phyloP scores from a whole-genome alignment of 129 eudicot genomes.

The Mikania micrantha region DNA sequence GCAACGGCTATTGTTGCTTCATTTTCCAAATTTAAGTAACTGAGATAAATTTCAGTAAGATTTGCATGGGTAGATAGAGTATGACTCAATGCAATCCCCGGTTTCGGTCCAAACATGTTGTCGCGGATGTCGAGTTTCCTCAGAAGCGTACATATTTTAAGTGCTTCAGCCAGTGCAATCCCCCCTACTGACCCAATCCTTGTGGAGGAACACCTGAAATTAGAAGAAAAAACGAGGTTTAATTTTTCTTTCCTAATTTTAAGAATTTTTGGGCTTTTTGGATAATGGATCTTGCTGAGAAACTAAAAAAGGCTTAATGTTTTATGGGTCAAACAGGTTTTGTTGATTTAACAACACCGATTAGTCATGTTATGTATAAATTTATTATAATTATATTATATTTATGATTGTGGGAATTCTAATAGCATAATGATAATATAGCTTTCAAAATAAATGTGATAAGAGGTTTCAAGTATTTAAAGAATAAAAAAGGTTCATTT shows the following conservation, averaged over 20 bases:
- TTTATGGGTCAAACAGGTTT: no score
- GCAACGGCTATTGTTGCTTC: slow-evolving; percentile 56
- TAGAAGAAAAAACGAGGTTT: not conserved
- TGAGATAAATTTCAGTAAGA: slow-evolving; percentile 58
- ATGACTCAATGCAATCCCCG: slow-evolving; percentile 48
- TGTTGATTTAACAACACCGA: no score
- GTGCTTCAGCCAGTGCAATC: slow-evolving; percentile 56
- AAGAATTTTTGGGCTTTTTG: no score
- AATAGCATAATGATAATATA: no score
- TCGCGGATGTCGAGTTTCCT: slow-evolving; percentile 71
- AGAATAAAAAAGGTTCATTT: no score
- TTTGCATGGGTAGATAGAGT: slow-evolving; percentile 29
- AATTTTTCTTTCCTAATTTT: no score
- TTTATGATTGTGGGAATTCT: no score
- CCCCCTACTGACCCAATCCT: slow-evolving; percentile 70
- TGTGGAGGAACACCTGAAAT: slow-evolving; percentile 75
- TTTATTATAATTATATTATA: no score
- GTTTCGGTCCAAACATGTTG: slow-evolving; percentile 68
- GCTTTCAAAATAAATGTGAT: no score
- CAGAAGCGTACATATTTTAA: slow-evolving; percentile 33
- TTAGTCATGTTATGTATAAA: no score
- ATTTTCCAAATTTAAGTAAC: slow-evolving; percentile 58
- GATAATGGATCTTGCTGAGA: not conserved
- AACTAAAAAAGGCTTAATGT: no score
- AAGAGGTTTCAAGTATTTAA: no score